phyloP scores from a whole-genome alignment of 257 asterid species.

The Galeopsis tetrahit region DNA sequence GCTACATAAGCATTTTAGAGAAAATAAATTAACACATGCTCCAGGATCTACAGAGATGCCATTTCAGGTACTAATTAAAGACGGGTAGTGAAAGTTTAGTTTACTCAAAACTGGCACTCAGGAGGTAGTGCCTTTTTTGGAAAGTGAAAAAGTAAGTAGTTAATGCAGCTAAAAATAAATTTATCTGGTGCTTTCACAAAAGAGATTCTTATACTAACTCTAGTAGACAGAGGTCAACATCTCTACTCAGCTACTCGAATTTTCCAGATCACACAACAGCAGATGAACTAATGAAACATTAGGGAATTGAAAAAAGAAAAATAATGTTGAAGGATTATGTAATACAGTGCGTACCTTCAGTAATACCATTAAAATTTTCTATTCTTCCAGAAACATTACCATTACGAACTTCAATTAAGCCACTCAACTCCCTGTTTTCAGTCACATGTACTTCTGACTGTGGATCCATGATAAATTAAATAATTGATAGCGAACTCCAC shows the following conservation, averaged over 20 bases:
- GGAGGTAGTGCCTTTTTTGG: not conserved
- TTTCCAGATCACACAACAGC: constrained; percentile 18
- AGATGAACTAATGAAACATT: constrained; percentile 9
- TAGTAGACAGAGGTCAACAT: constrained; percentile 15
- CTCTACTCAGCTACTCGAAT: constrained; percentile 21
- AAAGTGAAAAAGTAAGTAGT: not conserved
- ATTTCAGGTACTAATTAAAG: constrained; percentile 16
- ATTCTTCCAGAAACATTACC: constrained; percentile 55
- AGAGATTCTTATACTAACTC: constrained; percentile 7
- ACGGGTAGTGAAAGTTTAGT: constrained; percentile 1
- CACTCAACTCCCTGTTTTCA: constrained; percentile 51
- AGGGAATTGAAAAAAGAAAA: not conserved
- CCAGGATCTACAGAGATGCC: constrained; percentile 5
- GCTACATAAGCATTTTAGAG: not conserved
- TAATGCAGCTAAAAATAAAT: constrained; percentile 13
- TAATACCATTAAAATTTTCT: constrained; percentile 54
- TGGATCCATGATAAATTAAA: constrained; percentile 60
- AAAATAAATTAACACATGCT: constrained; percentile 8
- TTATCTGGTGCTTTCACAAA: constrained; percentile 10
- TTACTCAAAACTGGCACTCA: constrained; percentile 3
- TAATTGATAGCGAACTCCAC: constrained; percentile 35
- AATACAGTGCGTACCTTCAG: constrained; percentile 52
- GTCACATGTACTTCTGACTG: constrained; percentile 45
- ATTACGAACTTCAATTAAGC: constrained; percentile 48
- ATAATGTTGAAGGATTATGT: constrained; percentile 7